These are phyloP conservation scores for Debaryomyces subglobosus DNA, from an alignment of 1,139 yeast genomes.

Conservation along the genomic window DNA sequence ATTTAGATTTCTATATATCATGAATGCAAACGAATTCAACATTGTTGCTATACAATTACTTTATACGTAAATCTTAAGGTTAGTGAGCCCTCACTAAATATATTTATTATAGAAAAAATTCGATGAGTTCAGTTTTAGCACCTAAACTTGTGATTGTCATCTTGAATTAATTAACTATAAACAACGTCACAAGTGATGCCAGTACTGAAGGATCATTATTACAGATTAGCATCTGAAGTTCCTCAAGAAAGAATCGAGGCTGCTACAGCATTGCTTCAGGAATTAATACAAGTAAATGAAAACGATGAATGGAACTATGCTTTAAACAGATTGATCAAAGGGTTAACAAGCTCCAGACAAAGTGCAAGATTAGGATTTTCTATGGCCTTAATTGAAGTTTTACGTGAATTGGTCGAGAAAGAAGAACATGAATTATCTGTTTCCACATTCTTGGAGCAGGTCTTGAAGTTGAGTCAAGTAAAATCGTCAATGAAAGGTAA, in stretches of 20 bases:
- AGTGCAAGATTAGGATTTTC: conserved; percentile 88
- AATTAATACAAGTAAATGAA: conserved; percentile 48
- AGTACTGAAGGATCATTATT: conserved; percentile 77
- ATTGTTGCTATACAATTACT: conserved; percentile 10
- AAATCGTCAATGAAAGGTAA: conserved; percentile 69
- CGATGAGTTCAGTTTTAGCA: conserved; percentile 4
- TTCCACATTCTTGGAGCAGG: conserved; percentile 43
- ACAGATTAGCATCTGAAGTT: conserved; percentile 75
- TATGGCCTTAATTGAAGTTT: conserved; percentile 80
- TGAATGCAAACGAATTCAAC: conserved; percentile 16
- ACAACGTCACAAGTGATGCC: conserved; percentile 29
- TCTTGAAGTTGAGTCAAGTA: conserved; percentile 44
- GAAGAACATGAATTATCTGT: conserved; percentile 32
- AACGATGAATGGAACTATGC: conserved; percentile 82
- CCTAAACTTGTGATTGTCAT: neutral
- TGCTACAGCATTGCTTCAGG: conserved; percentile 67
- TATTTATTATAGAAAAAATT: conserved; percentile 1
- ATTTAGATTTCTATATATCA: conserved; percentile 6
- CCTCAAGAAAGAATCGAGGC: conserved; percentile 73
- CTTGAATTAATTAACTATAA: neutral
- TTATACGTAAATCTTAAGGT: neutral
- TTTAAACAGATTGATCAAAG: conserved; percentile 72
- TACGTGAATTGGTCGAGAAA: conserved; percentile 47
- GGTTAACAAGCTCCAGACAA: conserved; percentile 80
- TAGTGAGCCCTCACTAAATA: conserved; percentile 4